phyloP scores from a whole-genome alignment of 2,329 filamentous ascomycete genomes.

The Uncinocarpus reesii region DNA sequence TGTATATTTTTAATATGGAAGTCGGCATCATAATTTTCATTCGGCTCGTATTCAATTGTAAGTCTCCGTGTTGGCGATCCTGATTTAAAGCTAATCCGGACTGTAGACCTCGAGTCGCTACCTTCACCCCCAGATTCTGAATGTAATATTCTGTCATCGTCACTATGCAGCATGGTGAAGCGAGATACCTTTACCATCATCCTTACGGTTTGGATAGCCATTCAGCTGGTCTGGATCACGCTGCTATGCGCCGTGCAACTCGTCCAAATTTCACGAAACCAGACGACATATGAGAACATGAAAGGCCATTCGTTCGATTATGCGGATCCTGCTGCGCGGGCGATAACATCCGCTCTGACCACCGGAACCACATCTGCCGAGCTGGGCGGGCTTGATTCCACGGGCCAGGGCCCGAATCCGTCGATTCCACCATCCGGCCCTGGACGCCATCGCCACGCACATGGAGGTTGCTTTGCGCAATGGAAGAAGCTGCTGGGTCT shows the following conservation, averaged over 20 bases:
- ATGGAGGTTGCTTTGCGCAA: slow-evolving; percentile 59
- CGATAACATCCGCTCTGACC: slow-evolving; percentile 58
- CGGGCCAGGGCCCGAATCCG: slow-evolving; percentile 55
- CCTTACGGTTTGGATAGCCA: slow-evolving; percentile 63
- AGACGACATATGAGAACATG: slow-evolving; percentile 98
- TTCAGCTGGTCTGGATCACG: slow-evolving; percentile 91
- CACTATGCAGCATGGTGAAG: slow-evolving; percentile 65
- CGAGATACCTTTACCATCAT: slow-evolving; percentile 77
- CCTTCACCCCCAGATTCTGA: slow-evolving; percentile 40
- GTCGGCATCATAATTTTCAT: slow-evolving; percentile 64
- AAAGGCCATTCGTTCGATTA: slow-evolving; percentile 57
- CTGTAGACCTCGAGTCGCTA: slow-evolving; percentile 53
- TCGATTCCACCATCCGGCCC: slow-evolving; percentile 40
- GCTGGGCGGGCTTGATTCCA: slow-evolving; percentile 58
- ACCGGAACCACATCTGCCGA: slow-evolving; percentile 56
- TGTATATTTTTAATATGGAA: slow-evolving; percentile 73
- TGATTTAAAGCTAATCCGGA: slow-evolving; percentile 7
- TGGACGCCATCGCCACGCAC: slow-evolving; percentile 41
- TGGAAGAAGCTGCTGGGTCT: slow-evolving; percentile 81
- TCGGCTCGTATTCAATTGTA: slow-evolving; percentile 62
- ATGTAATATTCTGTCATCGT: slow-evolving; percentile 67
- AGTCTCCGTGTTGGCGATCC: slow-evolving; percentile 27
- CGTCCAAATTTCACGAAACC: slow-evolving; percentile 78
- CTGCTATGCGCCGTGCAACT: slow-evolving; percentile 95
- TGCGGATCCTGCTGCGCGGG: slow-evolving; percentile 44